phyloP scores from a whole-genome alignment of 2,329 filamentous ascomycete genomes.

The Cryphonectria naterciae region DNA sequence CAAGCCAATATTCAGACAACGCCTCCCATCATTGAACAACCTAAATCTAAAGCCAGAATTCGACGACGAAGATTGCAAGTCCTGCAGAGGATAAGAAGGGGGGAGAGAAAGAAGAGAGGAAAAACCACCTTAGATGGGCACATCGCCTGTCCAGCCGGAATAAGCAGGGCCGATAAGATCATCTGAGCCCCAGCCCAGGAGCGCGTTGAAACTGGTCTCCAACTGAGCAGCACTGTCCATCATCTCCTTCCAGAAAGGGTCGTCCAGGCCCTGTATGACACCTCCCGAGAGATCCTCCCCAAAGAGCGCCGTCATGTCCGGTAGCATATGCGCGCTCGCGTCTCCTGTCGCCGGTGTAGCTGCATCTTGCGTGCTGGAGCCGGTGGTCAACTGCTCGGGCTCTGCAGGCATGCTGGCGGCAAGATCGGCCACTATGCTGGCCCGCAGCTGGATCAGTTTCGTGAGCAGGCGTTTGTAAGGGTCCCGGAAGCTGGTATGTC shows the following conservation, averaged over 20 bases:
- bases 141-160: neutral
- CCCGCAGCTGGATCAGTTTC: conserved; percentile 19
- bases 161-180: conserved; percentile 4
- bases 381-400: neutral
- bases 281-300: neutral
- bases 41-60: too few species aligned
- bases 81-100: too few species aligned
- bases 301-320: neutral
- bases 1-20: too few species aligned
- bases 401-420: conserved; percentile 16
- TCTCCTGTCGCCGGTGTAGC: neutral
- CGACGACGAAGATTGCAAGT: too few species aligned
- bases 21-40: too few species aligned
- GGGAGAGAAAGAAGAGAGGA: too few species aligned
- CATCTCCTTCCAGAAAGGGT: conserved; percentile 24
- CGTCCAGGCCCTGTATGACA: conserved; percentile 18
- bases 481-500: conserved; percentile 6
- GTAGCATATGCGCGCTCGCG: neutral
- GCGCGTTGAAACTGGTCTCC: conserved; percentile 20
- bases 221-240: conserved; percentile 15
- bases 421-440: conserved; percentile 18
- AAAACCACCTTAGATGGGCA: neutral
- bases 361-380: neutral
- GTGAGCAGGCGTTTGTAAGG: conserved; percentile 17
- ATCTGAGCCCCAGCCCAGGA: conserved; percentile 22